Base-by-base conservation (phyloP, 106 monocot species). In the Allium cepa region DNA sequence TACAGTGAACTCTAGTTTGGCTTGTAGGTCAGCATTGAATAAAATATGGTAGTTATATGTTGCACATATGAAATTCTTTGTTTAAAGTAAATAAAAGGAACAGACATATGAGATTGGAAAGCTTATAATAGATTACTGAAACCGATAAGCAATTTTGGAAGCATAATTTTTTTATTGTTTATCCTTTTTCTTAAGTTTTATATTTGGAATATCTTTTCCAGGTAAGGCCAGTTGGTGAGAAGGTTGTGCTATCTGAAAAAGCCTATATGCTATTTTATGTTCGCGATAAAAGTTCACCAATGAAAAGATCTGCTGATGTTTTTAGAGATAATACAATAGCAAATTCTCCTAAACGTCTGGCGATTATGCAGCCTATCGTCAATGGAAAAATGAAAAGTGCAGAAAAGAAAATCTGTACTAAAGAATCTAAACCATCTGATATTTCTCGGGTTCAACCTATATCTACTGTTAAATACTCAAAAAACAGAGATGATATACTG, bases 261-360 rank as follows among this genome's bases (percentile, higher is more conserved):
- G 99, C 99, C 7, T 99, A 99, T 72, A 99, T 99, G 85, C 59
- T 99, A 56, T 99, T 99, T 77, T 99, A 99, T 75, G 87, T 99
- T 47, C 90, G 93, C 46, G 81, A 99, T 61, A 77, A 72, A 86
- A 78, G 58, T 62, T 73, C 70, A 26, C n/a, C 50, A 9, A 62
- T 73, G 4, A 97, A 77, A 74, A 77, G 57, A 67, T 56, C 79
- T 49, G 48, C 70, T 78, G 71, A 73, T 62, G 59, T 14, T 60
- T 60, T 50, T 14, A 83, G 76, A 63, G 79, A 76, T 65, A 80
- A 72, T 69, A 48, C 46, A 27, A 7, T 72, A 71, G 49, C 71
- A 63, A 84, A 74, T 77, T 15, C 57, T 22, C 67, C 36, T 82
- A 77, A 46, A 59, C 70, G 71, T 69, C 76, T 67, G 66, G 49